Conservation (phyloP, 179 eudicot genomes). For the Spergularia azorica region DNA sequence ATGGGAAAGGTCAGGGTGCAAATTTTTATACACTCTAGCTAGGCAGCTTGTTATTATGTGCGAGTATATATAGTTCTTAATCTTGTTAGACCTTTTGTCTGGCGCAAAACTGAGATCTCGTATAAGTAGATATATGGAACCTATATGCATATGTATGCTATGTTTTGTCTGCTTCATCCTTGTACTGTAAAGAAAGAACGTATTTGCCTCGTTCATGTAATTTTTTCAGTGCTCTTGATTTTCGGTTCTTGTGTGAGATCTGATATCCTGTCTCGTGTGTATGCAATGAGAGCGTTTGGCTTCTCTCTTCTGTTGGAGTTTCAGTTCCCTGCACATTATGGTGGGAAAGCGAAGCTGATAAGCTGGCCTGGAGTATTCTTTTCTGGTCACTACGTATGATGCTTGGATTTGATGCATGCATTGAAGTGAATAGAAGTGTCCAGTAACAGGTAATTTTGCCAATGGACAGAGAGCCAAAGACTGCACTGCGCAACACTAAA, state of each 20-base stretch:
- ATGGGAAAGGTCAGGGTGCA: neutral
- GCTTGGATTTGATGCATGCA: too few species aligned
- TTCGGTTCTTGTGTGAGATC: neutral
- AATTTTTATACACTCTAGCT: neutral
- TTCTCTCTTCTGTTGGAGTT: too few species aligned
- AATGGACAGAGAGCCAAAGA: too few species aligned
- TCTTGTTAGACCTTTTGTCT: neutral
- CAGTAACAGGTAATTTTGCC: too few species aligned
- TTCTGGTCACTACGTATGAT: too few species aligned
- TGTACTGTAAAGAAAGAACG: neutral
- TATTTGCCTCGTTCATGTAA: neutral
- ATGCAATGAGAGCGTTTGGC: neutral
- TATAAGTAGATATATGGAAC: neutral
- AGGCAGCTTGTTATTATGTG: slow-evolving; percentile 6
- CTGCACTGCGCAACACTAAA: too few species aligned
- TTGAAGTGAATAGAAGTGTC: too few species aligned
- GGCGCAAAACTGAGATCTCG: neutral
- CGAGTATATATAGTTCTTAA: neutral
- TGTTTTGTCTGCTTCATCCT: neutral
- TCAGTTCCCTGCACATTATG: neutral
- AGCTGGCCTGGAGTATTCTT: too few species aligned
- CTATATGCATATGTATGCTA: neutral
- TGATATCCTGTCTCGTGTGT: neutral
- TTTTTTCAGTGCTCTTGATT: neutral
- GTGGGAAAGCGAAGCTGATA: neutral